These are phyloP conservation scores for Podosphaera aphanis DNA, from an alignment of 2,329 filamentous ascomycete species.

Conservation along the genomic window DNA sequence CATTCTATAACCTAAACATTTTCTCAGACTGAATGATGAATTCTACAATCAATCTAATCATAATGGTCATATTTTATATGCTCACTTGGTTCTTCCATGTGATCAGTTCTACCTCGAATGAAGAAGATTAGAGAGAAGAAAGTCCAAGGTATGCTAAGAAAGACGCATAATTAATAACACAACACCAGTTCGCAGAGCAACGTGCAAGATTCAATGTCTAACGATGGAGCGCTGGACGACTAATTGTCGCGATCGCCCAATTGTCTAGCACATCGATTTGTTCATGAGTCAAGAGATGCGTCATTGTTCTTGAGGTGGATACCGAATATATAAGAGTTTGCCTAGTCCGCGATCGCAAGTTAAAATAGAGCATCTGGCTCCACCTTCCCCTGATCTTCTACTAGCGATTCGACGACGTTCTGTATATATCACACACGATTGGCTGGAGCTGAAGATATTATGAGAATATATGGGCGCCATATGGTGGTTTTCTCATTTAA, in stretches of 20 bases:
- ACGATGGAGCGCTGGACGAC: neutral
- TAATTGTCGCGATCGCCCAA: neutral
- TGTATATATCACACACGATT: no score
- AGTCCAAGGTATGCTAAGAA: neutral
- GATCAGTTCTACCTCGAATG: neutral
- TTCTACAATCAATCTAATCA: neutral
- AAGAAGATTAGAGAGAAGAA: neutral
- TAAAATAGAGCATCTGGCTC: no score
- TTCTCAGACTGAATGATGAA: neutral
- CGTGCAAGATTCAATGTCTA: neutral
- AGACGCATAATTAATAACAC: no score
- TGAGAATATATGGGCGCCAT: no score
- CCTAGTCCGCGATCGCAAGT: no score
- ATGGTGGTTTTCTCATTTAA: neutral
- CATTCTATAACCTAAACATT: neutral
- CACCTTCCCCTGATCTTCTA: no score
- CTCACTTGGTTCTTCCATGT: neutral
- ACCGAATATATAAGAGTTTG: neutral
- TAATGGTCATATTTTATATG: neutral
- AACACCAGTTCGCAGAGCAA: no score
- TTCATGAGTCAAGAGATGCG: no score
- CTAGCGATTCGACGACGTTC: no score
- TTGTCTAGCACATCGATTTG: neutral
- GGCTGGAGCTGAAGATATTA: no score
- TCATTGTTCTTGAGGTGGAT: neutral